Percentiles rank a stretch among this genome's conserved stretches.
phyloP scores from a whole-genome alignment of 768 basidiomycete species.

The Tylopilus sp. region DNA sequence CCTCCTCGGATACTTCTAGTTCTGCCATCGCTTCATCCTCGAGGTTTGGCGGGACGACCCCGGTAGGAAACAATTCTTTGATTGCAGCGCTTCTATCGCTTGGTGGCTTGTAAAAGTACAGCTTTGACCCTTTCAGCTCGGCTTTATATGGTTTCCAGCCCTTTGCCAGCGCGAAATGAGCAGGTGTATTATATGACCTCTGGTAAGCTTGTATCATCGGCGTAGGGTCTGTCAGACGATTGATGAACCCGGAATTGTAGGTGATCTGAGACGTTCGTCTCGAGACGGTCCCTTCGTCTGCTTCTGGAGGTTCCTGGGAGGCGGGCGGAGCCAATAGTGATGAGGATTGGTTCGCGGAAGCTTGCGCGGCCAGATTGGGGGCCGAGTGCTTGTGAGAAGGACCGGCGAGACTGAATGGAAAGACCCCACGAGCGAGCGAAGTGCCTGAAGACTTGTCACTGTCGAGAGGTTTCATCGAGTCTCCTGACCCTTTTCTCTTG shows the following conservation, averaged over 20 bases:
- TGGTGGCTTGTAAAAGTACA: constrained; percentile 85
- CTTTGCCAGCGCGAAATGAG: constrained; percentile 46
- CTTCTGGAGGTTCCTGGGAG: constrained; percentile 39
- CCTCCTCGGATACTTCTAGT: constrained; percentile 27
- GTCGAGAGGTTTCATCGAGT: constrained; percentile 32
- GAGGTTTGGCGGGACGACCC: constrained; percentile 50
- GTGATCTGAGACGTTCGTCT: constrained; percentile 78
- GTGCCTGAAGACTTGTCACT: constrained; percentile 18
- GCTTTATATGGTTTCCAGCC: constrained; percentile 88
- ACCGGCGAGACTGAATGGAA: constrained; percentile 29
- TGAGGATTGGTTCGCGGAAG: constrained; percentile 33
- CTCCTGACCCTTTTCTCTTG: constrained; percentile 51
- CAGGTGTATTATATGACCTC: constrained; percentile 29
- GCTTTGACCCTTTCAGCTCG: constrained; percentile 78
- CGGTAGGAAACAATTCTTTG: constrained; percentile 72
- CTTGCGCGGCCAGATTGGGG: constrained; percentile 12
- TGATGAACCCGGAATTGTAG: constrained; percentile 72
- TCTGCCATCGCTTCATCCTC: constrained; percentile 42
- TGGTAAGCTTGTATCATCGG: constrained; percentile 36
- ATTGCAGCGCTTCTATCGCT: constrained; percentile 60
- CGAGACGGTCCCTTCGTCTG: constrained; percentile 35
- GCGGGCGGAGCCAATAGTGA: constrained; percentile 49
- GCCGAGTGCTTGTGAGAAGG: constrained; percentile 28
- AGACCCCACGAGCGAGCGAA: constrained; percentile 23
- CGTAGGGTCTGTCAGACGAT: constrained; percentile 55